Evolutionary conservation across 1,139 yeast species (phyloP), one percentile per base, ranked within the genome.

Genomic region (Lodderomyces oxycetoniae): DNA sequence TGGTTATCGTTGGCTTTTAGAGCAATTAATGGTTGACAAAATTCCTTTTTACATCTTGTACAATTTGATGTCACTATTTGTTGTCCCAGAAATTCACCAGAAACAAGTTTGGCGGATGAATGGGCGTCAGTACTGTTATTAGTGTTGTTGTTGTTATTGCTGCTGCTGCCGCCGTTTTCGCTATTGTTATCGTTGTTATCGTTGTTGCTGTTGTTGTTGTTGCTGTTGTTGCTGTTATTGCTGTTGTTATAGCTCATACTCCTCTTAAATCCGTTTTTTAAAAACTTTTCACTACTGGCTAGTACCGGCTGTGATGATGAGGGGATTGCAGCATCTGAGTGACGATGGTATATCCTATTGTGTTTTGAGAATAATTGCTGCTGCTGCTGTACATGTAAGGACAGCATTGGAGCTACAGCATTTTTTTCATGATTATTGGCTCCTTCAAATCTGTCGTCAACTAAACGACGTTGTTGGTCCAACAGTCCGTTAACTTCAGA

Each of bases 41-140:
- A 78, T 11, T 62, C 70, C 45, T 77, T 78, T 47, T 77, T 77
- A 49, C 86, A 79, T 37, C 85, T 53, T 2, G 77, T 63, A 44
- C 86, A 79, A 6, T 47, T 43, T 3, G 59, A 50, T 11, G 46
- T 34, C 2, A 50, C 35, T 34, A 48, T 41, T n/a, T 29, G 17
- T 23, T 35, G 40, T n/a, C 14, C n/a, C 12, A 24, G 14, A 6
- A 14, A n/a, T 6, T 10, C 7, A n/a, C 26, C 26, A 24, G 11
- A n/a, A 12, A 6, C n/a, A 10, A 10, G 11, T 10, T 7, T 10
- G 7, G 14, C 26, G 14, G 13, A 25, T 8, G 12, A 10, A 14
- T 24, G 14, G 13, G 5, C 23, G 22, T 12, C 10, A 12, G 23
- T 30, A 10, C 21, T 26, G 13, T 9, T 4, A 12, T 10, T 20